Evolutionary conservation across 2,329 filamentous ascomycete species (phyloP), one percentile per base, ranked within the genome.

Genomic region (Byssothecium circinans): DNA sequence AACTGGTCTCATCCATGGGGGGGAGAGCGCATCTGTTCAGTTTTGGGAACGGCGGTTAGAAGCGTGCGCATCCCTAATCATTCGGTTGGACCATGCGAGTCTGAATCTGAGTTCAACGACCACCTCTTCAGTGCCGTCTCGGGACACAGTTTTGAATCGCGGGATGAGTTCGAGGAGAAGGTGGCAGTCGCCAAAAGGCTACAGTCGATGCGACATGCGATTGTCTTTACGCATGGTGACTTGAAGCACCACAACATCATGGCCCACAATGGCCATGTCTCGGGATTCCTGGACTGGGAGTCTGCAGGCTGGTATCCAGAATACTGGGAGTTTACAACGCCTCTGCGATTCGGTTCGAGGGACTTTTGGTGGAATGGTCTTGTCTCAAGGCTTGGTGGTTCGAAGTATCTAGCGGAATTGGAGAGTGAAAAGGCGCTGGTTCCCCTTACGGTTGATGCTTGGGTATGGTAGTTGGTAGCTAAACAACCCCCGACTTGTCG

Each of bases 31-130:
- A 65, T 73, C 18, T 69, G 57, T 49, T 74, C 69, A 2, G 53
- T 56, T 5, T 52, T 68, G 42, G 65, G 65, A 5, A 70, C 64
- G 0, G 20, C 47, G 2, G 39, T 73, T 23, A 56, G 56, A 34
- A 71, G 64, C 34, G 40, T 62, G 8, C 57, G 69, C 8, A 64
- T 74, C 39, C 69, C 68, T 27, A 32, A 35, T 40, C 67, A 73
- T 45, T 37, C 56, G 38, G 58, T 61, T 18, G 68, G 64, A 17
- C 68, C 64, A 10, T 70, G 67, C 42, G 25, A 50, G n/a, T 55
- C 45, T 18, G 27, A 64, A 36, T 43, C 50, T 1, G 57, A 61
- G 2, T 57, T 74, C 18, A 58, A 67, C 38, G 52, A 66, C 2
- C 56, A 64, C 52, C 62, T 73, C 10, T 45, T 71, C 8, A 40